Conservation (phyloP, 75 land plant genomes). For the Azolla pinnata region DNA sequence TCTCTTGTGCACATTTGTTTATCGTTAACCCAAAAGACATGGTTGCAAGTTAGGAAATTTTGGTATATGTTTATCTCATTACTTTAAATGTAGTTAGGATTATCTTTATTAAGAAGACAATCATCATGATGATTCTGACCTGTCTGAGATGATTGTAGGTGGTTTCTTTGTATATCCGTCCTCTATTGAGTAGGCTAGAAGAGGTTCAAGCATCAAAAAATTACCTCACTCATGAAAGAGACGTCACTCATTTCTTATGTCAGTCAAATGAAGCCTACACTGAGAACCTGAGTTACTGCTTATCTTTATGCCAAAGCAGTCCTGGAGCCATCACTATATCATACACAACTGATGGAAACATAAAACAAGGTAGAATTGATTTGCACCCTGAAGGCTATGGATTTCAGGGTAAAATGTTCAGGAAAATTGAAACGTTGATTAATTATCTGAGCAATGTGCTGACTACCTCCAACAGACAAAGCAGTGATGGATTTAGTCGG, state of each 20-base stretch:
- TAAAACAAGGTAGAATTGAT: not conserved
- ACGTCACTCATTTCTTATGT: not conserved
- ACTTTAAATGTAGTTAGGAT: too few species aligned
- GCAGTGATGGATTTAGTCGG: not conserved
- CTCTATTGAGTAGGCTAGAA: not conserved
- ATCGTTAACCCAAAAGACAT: too few species aligned
- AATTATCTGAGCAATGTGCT: not conserved
- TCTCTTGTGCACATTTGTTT: not conserved
- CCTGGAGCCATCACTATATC: not conserved
- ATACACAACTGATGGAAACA: not conserved
- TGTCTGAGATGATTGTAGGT: not conserved
- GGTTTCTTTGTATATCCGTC: not conserved
- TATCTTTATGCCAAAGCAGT: not conserved
- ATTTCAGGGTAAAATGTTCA: not conserved
- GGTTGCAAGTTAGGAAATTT: too few species aligned
- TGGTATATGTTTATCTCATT: too few species aligned
- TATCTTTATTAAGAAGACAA: not conserved
- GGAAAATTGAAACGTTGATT: not conserved
- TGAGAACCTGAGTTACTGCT: not conserved
- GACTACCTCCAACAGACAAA: not conserved
- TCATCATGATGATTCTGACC: not conserved
- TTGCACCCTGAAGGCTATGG: slow-evolving; percentile 3
- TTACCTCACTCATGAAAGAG: not conserved
- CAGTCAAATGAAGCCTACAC: not conserved
- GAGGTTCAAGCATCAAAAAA: not conserved